A percentile compares a stretch with the other conserved stretches of the same genome.
phyloP scores from a whole-genome alignment of 148 eudicot species.

The Arctostaphylos glauca region DNA sequence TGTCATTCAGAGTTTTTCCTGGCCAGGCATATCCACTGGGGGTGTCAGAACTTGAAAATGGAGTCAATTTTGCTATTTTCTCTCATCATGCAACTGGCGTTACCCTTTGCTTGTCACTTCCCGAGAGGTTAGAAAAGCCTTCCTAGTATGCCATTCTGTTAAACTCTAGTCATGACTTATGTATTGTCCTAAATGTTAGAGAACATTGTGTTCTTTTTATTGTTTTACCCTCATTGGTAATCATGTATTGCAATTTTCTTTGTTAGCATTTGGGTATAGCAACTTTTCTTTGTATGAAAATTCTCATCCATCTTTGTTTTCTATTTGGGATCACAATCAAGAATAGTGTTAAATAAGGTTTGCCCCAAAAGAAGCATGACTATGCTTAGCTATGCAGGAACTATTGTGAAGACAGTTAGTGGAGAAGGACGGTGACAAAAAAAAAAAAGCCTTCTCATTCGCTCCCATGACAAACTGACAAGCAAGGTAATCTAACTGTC shows the following conservation, averaged over 20 bases:
- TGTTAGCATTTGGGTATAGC: no score
- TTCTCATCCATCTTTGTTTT: neutral
- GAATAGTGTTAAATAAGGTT: neutral
- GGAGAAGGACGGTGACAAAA: neutral
- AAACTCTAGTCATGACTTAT: neutral
- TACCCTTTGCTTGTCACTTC: slow-evolving; percentile 66
- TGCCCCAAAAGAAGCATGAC: neutral
- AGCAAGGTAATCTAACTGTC: neutral
- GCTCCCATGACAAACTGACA: neutral
- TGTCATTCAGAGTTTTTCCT: no score
- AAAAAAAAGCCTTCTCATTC: neutral
- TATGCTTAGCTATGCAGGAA: neutral
- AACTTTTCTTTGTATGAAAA: no score
- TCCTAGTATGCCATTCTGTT: neutral
- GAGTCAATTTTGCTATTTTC: slow-evolving; percentile 84
- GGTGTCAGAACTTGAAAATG: slow-evolving; percentile 75
- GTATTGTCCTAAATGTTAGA: neutral
- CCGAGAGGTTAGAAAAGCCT: slow-evolving; percentile 51
- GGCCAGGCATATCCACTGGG: slow-evolving; percentile 23
- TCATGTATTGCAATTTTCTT: neutral
- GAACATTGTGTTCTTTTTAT: neutral
- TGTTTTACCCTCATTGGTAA: neutral
- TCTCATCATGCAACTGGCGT: slow-evolving; percentile 84
- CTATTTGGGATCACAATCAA: neutral
- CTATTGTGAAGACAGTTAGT: neutral